Base-by-base conservation (phyloP, 2,329 filamentous ascomycete species). In the Botrytis fragariae region DNA sequence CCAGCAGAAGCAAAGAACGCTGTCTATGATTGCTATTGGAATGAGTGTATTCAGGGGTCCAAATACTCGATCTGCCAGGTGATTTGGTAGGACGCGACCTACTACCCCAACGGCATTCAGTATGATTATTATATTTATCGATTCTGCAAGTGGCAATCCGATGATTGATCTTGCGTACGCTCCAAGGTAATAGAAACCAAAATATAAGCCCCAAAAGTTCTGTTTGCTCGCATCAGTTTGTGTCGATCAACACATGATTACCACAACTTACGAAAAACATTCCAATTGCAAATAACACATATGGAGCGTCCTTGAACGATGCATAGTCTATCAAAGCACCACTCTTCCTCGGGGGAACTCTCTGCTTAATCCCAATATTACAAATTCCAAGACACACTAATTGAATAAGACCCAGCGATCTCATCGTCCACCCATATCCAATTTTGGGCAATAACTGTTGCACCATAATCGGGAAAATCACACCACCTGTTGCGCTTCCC, bases 31-130 rank as follows among this genome's bases (percentile, higher is more conserved):
- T 20, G 84, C 81, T 60, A 84, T 83, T 0, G 86, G 83, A 59
- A 86, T 83, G 60, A 88, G 78, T 8, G 85, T 80, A 76, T 89
- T 90, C 69, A 89, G 77, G 0, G 86, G 85, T 1, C 88, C 87
- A 10, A 85, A 80, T 71, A 81, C 85, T 45, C 81, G 81, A 78
- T 88, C 87, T 4, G 87, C 85, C 10, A 86, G 75, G 59, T 82
- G 80, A 65, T 83, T 84, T 0, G 86, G 86, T 14, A 87, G 77
- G 9, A 88, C 74, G 3, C 87, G 84, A 37, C 85, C 86, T 7
- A 85, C 65, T 25, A 86, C 74, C 0, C 87, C 87, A 35, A 88
- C 82, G 22, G 84, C 85, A 76, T 89, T 89, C 79, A 89, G 83
- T 59, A 87, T 81, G 57, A 89, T 81, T 35, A 89, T 79, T 3